Evolutionary conservation across 179 eudicot genomes (phyloP).

Genomic region (Vitellaria paradoxa): DNA sequence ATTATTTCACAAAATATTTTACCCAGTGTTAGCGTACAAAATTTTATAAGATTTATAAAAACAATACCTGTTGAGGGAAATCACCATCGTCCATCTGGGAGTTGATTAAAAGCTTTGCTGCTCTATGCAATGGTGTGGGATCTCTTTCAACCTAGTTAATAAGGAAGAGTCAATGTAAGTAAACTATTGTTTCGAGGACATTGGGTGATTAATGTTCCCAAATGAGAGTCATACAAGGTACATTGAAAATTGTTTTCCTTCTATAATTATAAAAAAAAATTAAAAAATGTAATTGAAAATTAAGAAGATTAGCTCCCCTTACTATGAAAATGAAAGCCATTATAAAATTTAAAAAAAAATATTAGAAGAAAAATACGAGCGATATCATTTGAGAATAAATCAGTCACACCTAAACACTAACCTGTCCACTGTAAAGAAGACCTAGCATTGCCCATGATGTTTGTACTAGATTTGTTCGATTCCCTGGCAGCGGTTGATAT

Average conservation of each 20-base stretch:
- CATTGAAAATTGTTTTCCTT: no score
- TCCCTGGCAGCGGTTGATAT: conserved; percentile 38
- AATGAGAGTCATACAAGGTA: no score
- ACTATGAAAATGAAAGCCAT: no score
- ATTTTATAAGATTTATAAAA: neutral
- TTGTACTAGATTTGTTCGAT: conserved; percentile 43
- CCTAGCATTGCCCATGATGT: conserved; percentile 60
- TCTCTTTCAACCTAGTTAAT: conserved; percentile 37
- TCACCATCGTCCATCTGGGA: conserved; percentile 44
- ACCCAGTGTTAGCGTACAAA: no score
- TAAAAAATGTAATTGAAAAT: no score
- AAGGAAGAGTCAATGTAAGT: neutral
- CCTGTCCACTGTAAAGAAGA: conserved; percentile 44
- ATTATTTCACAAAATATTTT: no score
- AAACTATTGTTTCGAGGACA: neutral
- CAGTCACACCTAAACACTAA: no score
- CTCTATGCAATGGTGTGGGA: conserved; percentile 41
- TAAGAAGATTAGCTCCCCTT: no score
- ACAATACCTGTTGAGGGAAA: conserved; percentile 41
- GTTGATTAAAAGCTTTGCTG: conserved; percentile 42
- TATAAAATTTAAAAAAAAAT: no score
- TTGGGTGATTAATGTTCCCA: neutral
- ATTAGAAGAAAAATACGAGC: no score
- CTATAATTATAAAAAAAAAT: no score
- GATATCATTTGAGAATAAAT: no score